Percentiles rank a stretch among this genome's conserved stretches.
Conservation (phyloP, 169 alveolate species). For the Cryptosporidium muris region DNA sequence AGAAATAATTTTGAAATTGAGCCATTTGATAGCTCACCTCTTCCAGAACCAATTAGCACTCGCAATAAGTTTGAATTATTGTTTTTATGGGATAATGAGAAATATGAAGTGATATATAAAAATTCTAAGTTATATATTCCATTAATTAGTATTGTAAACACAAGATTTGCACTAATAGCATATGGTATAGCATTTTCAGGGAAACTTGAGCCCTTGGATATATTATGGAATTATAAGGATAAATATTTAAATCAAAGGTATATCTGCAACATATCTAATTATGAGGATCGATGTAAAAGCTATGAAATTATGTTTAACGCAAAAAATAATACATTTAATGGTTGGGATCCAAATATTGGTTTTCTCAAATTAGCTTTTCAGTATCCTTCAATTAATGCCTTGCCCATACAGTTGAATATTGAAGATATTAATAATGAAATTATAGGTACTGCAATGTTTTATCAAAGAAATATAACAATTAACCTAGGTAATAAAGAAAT, state of each 20-base stretch:
- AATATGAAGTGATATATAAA: neutral
- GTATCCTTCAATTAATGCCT: conserved; percentile 20
- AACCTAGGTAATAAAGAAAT: neutral
- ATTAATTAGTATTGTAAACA: conserved; percentile 21
- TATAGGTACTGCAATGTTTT: neutral
- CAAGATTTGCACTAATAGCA: conserved; percentile 19
- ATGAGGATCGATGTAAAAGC: conserved; percentile 49
- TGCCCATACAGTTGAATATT: conserved; percentile 21
- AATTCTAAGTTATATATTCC: conserved; percentile 5
- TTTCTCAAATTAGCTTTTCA: conserved; percentile 51
- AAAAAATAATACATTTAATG: neutral
- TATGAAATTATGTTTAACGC: neutral
- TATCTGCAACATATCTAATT: conserved; percentile 26
- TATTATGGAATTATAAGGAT: conserved; percentile 28
- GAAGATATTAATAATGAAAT: neutral
- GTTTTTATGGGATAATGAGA: conserved; percentile 31
- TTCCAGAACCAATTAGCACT: conserved; percentile 10
- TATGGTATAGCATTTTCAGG: conserved; percentile 57
- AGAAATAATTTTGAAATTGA: neutral
- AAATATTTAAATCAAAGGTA: neutral
- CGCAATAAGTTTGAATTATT: conserved; percentile 5
- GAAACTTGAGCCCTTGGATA: neutral
- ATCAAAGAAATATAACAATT: conserved; percentile 7
- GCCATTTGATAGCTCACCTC: conserved; percentile 50
- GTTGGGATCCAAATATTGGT: conserved; percentile 4